Conservation (phyloP, 768 basidiomycete species). For the Mycena indigotica region DNA sequence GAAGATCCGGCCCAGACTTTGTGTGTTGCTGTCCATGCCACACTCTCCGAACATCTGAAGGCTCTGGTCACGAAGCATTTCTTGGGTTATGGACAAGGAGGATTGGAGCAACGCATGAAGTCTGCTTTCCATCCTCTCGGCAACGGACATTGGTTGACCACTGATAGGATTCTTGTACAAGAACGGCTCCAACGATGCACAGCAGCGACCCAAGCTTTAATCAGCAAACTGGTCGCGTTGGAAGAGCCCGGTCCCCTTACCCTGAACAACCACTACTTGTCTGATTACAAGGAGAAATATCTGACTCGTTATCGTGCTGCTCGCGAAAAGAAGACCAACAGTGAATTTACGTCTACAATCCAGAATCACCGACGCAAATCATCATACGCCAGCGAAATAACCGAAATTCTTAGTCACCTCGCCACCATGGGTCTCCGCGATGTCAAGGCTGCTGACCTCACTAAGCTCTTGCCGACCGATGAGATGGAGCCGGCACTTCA, state of each 20-base stretch:
- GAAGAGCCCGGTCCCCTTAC: conserved; percentile 47
- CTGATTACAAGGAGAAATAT: conserved; percentile 49
- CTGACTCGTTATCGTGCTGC: conserved; percentile 47
- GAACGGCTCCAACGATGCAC: conserved; percentile 51
- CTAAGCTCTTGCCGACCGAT: conserved; percentile 39
- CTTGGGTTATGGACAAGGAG: conserved; percentile 49
- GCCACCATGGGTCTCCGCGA: conserved; percentile 27
- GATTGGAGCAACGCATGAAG: conserved; percentile 50
- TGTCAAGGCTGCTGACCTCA: conserved; percentile 32
- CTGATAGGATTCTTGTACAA: conserved; percentile 46
- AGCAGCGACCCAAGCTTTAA: conserved; percentile 37
- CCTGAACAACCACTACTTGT: conserved; percentile 48
- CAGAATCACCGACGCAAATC: conserved; percentile 1
- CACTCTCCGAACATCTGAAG: conserved; percentile 41
- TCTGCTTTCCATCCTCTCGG: conserved; percentile 28
- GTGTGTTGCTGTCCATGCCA: conserved; percentile 39
- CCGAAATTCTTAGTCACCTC: conserved; percentile 12
- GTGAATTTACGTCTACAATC: conserved; percentile 29
- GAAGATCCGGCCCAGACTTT: conserved; percentile 45
- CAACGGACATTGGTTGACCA: conserved; percentile 3
- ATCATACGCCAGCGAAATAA: conserved; percentile 33
- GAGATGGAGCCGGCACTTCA: conserved; percentile 40
- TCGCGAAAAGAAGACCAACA: conserved; percentile 34
- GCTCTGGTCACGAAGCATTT: conserved; percentile 53
- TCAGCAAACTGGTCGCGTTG: conserved; percentile 51